Percentiles rank a stretch among this genome's conserved stretches.
phyloP scores from a whole-genome alignment of 768 basidiomycete genomes.

The Megacollybia marginata region DNA sequence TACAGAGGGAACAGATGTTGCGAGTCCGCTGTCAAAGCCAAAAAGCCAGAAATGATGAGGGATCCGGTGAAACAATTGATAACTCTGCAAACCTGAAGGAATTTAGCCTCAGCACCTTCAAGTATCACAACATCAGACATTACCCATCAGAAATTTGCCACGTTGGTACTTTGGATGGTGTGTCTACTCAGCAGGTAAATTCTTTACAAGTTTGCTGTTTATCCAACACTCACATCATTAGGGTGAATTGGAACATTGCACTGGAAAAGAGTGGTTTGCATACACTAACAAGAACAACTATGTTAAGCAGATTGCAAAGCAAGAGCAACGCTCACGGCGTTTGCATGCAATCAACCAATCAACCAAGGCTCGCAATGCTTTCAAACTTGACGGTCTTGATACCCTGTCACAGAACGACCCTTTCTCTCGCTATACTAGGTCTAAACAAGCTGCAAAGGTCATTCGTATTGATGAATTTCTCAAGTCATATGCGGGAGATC shows the following conservation, averaged over 20 bases:
- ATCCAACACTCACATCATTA: slow-evolving; percentile 8
- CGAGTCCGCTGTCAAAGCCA: slow-evolving; percentile 6
- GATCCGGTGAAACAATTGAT: slow-evolving; percentile 1
- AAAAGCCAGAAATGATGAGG: slow-evolving; percentile 5
- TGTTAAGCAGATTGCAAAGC: slow-evolving; percentile 14
- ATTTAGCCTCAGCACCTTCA: slow-evolving; percentile 20
- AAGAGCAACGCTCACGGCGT: slow-evolving; percentile 11
- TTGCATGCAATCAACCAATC: slow-evolving; percentile 10
- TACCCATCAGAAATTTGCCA: slow-evolving; percentile 13
- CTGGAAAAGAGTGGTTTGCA: slow-evolving; percentile 25
- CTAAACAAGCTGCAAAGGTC: slow-evolving; percentile 3
- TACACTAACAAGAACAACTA: slow-evolving; percentile 22
- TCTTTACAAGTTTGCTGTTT: background rate
- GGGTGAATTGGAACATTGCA: slow-evolving; percentile 30
- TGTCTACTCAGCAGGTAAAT: slow-evolving; percentile 23
- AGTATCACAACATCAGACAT: slow-evolving; percentile 22
- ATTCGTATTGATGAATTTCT: slow-evolving; percentile 1
- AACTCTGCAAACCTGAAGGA: slow-evolving; percentile 1
- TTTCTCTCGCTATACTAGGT: slow-evolving; percentile 6
- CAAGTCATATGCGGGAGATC: slow-evolving; percentile 11
- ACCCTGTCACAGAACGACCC: background rate
- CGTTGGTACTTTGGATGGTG: slow-evolving; percentile 23
- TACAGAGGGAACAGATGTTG: slow-evolving; percentile 22
- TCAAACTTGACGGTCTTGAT: background rate
- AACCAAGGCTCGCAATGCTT: background rate